These are phyloP conservation scores for Silene uniflora DNA, from an alignment of 148 eudicot genomes.

Conservation along the genomic window DNA sequence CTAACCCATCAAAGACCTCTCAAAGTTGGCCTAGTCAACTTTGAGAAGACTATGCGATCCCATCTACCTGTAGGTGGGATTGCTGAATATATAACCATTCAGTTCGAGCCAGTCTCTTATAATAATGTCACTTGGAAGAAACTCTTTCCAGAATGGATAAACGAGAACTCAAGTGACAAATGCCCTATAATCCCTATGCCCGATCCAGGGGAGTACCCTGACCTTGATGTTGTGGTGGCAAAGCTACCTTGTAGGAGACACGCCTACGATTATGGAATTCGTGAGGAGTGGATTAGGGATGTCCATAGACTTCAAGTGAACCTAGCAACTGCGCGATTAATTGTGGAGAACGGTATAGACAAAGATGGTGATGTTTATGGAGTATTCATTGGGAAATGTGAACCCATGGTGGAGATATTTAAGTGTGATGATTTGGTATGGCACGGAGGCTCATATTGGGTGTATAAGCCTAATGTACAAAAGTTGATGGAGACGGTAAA, in stretches of 20 bases:
- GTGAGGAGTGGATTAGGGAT: slow-evolving; percentile 42
- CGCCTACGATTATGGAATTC: background rate
- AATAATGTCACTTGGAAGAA: slow-evolving; percentile 35
- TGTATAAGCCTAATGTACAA: slow-evolving; percentile 53
- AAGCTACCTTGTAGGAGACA: slow-evolving; percentile 38
- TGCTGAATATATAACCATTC: slow-evolving; percentile 25
- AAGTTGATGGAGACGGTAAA: slow-evolving; percentile 34
- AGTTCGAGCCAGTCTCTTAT: slow-evolving; percentile 31
- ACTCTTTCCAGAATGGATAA: slow-evolving; percentile 59
- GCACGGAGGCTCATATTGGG: slow-evolving; percentile 48
- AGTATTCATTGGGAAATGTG: slow-evolving; percentile 54
- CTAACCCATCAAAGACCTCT: slow-evolving; percentile 15
- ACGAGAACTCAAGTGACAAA: slow-evolving; percentile 32
- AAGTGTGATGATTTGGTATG: slow-evolving; percentile 61
- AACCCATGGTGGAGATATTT: slow-evolving; percentile 80
- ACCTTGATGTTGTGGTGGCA: slow-evolving; percentile 50
- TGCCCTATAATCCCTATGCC: slow-evolving; percentile 78
- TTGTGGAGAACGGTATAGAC: slow-evolving; percentile 30
- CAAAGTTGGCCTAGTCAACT: slow-evolving; percentile 54
- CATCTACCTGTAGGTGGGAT: slow-evolving; percentile 19
- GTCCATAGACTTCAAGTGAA: slow-evolving; percentile 65
- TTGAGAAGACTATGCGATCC: slow-evolving; percentile 12
- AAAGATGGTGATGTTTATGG: slow-evolving; percentile 32
- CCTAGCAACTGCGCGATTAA: slow-evolving; percentile 45
- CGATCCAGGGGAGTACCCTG: slow-evolving; percentile 21